Evolutionary conservation across 768 basidiomycete species (phyloP), one percentile per base, ranked within the genome.

Genomic region (Leccinum rimulosum): DNA sequence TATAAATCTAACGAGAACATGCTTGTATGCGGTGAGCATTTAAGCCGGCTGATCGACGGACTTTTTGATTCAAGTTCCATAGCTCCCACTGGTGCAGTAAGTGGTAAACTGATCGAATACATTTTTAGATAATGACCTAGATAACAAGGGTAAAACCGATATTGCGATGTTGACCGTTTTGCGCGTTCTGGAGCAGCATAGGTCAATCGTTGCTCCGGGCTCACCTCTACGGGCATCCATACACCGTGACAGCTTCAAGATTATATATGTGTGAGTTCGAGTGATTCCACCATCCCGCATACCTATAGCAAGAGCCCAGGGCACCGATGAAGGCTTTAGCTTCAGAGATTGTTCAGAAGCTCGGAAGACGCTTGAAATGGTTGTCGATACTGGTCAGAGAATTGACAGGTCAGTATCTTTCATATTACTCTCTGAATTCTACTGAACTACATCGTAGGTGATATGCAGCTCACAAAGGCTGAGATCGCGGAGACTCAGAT

Each of bases 261-360:
- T 99, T 61, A 95, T 99, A 50, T 99, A 99, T 65, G 97, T 99
- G 91, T 91, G 68, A 68, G 84, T 69, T 2, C 33, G 19, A 17
- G 30, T 19, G 12, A 40, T 53, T 3, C 11, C 49, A 40, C 47
- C 56, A 15, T 17, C 1, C 15, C 2, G 17, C 40, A 45, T 22
- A 30, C 50, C 59, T 22, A 61, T 33, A 35, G 31, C 30, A 38
- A 25, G 45, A 54, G 6, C 11, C 12, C 58, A 94, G 92, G 28
- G 97, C 97, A 7, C 97, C 97, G 0, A 98, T 99, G 94, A 99
- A 99, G 71, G 97, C 97, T 0, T 75, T 99, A 40, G 97, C 96
- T 1, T 85, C 95, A 3, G 97, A 99, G 70, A 95, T 99, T 63
- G 90, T 92, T 6, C 85, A 92, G 48, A 99, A 99, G 74, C 79